Evolutionary conservation across 202 grass and related monocot genomes (phyloP), one percentile per base, ranked within the genome.

Genomic region (Alloteropsis angusta): DNA sequence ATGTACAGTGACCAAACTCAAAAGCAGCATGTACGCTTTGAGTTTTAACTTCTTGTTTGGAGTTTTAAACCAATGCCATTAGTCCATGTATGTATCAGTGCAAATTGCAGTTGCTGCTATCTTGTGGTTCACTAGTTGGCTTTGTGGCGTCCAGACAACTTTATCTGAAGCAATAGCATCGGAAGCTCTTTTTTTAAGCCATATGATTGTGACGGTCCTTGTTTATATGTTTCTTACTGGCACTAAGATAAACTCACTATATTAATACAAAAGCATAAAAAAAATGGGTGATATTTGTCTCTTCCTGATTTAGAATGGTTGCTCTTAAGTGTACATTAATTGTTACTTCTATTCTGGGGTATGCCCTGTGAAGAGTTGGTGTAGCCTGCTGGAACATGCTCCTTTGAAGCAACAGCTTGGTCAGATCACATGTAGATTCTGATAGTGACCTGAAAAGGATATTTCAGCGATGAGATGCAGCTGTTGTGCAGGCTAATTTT

Each of bases 371-470:
- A 41, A 9, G 44, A 62, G 37, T 11, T 43, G 17, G 13, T 43
- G 64, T 36, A 72, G 9, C 37, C 25, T 78, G 9, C 37, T 30
- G 15, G 17, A 87, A 64, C 47, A 25, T 57, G 16, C 60, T 49
- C 14, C 79, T 78, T 82, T 18, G 57, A 87, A 87, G 79, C 79
- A 86, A 86, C 65, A 56, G 70, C 21, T 47, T 63, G 37, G 30
- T 52, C 7, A 53, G 68, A 74, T 63, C 71, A 76, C 64, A 5
- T 57, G 32, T 59, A 69, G 23, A 68, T 80, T 80, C 75, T 77
- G 79, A 86, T 18, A 35, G 17, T 10, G 74, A 83, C 74, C 21
- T 65, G 36, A 60, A 30, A 73, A 73, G 12, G 49, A 56, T 16
- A 38, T 39, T 56, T 22, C 70, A 73, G 12, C 49, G 15, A 60